These are phyloP conservation scores for Diacronema lutheri DNA, from an alignment of 78 protist genomes.

Conservation along the genomic window DNA sequence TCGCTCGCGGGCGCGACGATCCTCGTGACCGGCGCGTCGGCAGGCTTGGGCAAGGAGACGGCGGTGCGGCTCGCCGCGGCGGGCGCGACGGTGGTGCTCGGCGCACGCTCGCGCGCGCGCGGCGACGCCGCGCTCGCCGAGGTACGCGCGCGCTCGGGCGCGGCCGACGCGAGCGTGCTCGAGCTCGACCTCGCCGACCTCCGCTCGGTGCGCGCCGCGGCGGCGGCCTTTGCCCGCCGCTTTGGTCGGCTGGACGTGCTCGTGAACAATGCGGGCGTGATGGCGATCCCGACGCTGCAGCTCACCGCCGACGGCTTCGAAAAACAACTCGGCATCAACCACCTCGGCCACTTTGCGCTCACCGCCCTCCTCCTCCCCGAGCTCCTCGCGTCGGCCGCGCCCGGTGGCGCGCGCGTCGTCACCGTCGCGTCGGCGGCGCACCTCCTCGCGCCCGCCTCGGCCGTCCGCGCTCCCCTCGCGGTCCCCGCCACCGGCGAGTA, in stretches of 20 bases:
- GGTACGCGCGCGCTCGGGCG: no score
- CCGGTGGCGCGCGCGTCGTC: conserved; percentile 20
- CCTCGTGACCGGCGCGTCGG: no score
- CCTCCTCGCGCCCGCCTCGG: conserved; percentile 15
- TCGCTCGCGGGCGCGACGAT: no score
- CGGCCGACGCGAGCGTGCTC: no score
- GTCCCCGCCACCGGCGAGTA: background rate
- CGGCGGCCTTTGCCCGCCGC: background rate
- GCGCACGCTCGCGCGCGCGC: no score
- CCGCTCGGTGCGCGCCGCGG: background rate
- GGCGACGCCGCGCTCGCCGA: no score
- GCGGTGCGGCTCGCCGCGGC: no score
- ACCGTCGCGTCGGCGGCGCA: background rate
- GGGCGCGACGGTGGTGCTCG: no score
- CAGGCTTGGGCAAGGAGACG: no score
- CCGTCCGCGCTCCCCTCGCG: background rate
- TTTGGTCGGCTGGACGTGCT: background rate
- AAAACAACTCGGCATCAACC: conserved; percentile 25
- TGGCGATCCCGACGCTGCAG: conserved; percentile 20
- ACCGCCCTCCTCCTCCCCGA: conserved; percentile 1
- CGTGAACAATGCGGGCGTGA: conserved; percentile 43
- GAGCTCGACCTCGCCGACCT: background rate
- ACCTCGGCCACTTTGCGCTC: conserved; percentile 21
- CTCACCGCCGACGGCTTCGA: conserved; percentile 4
- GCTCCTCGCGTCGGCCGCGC: background rate